Percentiles rank a stretch among this genome's conserved stretches.
phyloP scores from a whole-genome alignment of 2,329 filamentous ascomycete species.

The Mariannaea elegans region DNA sequence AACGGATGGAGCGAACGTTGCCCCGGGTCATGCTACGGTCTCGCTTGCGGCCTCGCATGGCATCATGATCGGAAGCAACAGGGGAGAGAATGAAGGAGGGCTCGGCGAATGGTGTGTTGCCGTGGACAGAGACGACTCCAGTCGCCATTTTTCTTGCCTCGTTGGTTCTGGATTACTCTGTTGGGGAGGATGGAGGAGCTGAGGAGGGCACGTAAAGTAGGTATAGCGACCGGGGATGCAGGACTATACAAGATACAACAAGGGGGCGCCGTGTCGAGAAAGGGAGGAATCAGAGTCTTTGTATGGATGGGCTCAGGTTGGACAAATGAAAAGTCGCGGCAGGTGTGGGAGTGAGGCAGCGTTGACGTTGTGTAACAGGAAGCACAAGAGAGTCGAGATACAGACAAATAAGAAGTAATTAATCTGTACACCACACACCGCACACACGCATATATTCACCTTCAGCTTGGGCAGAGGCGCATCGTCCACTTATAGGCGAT shows the following conservation, averaged over 20 bases:
- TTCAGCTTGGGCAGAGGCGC: constrained; percentile 4
- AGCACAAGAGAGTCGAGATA: constrained; percentile 3
- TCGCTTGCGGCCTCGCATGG: constrained; percentile 50
- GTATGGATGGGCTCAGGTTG: constrained; percentile 9
- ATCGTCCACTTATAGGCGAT: constrained; percentile 19
- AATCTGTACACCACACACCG: not conserved
- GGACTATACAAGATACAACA: constrained; percentile 12
- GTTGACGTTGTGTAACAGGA: constrained; percentile 8
- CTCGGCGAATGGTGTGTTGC: constrained; percentile 36
- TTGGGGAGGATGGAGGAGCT: not conserved
- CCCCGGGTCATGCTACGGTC: constrained; percentile 49
- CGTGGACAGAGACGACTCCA: constrained; percentile 32
- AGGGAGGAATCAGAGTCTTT: constrained; percentile 11
- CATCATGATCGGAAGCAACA: constrained; percentile 40
- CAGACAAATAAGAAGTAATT: not conserved
- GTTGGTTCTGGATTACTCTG: not conserved
- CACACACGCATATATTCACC: not conserved
- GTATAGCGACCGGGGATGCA: too few species aligned
- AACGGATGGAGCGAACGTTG: constrained; percentile 43
- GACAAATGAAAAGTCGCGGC: constrained; percentile 12
- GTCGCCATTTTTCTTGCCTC: constrained; percentile 35
- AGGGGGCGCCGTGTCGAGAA: not conserved
- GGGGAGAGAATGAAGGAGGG: constrained; percentile 30
- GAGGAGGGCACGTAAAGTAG: not conserved
- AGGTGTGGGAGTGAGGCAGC: constrained; percentile 8